Base-by-base conservation (phyloP, 106 monocot species). In the Acorus gramineus region DNA sequence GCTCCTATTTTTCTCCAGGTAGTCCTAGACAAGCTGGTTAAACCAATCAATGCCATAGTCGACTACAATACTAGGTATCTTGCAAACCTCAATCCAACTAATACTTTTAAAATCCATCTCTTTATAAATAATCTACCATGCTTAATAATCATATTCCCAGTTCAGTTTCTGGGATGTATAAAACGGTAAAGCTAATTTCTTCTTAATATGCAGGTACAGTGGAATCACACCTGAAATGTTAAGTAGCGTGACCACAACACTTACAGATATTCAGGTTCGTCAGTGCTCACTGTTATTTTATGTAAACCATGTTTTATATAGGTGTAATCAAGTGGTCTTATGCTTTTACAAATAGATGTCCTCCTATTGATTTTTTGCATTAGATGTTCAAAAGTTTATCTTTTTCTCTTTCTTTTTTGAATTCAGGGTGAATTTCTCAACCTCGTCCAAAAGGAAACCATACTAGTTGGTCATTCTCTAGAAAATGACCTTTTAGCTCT, bases 401-500 rank as follows among this genome's bases (percentile, higher is more conserved):
- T 44, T 72, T 8, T 47, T 75, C 44, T 63, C 59, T 49, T 3
- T 78, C 11, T 11, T 65, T 62, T 55, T 53, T 78, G 13, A 65
- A 69, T 76, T 44, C 70, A 96, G 96, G 85, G 85, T 70, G 81
- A 82, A 13, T 87, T 96, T 77, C 73, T 82, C 14, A 66, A 74
- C 49, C 64, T 83, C 55, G 91, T 96, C 3, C 63, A 87, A 51
- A 81, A 75, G 67, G 91, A 96, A 77, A 96, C 91, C 47, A 81
- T 96, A 70, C 85, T 96, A 57, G 91, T 96, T 62, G 96, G 96
- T 1, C 96, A 96, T 72, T 96, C 96, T 71, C 69, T 96, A 14
- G 96, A 96, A 78, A 96, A 96, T 76, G 96, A 96, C 62, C 91
- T 96, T 77, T 78, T 81, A 62, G 96, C 96, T 64, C 76, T 96